These are phyloP conservation scores for Zostera marina DNA, from an alignment of 116 monocot species.

Conservation along the genomic window DNA sequence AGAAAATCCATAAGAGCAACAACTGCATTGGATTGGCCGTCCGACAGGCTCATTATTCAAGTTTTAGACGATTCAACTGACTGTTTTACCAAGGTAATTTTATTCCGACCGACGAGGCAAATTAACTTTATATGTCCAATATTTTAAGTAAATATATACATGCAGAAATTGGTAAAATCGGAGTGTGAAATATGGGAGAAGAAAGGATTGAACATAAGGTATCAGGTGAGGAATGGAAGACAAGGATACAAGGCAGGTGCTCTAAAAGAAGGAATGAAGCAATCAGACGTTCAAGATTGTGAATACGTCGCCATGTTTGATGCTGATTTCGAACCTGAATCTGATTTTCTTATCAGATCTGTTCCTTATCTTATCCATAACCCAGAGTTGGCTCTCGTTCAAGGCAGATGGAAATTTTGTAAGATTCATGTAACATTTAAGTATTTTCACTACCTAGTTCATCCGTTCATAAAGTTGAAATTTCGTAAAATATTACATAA, in stretches of 20 bases:
- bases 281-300: constrained; percentile 15
- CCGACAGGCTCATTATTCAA: constrained; percentile 41
- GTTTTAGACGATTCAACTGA: constrained; percentile 70
- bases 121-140: no score
- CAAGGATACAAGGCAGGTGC: constrained; percentile 34
- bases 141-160: no score
- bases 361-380: constrained; percentile 24
- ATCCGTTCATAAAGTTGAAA: neutral
- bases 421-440: neutral
- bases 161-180: constrained; percentile 12
- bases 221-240: constrained; percentile 15
- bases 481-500: no score
- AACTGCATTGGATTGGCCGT: constrained; percentile 39
- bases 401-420: constrained; percentile 66
- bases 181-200: constrained; percentile 16
- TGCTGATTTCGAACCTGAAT: constrained; percentile 30
- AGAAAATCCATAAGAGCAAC: constrained; percentile 44
- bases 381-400: constrained; percentile 26
- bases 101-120: no score
- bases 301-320: constrained; percentile 33
- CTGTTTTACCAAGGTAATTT: constrained; percentile 18
- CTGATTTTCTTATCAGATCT: constrained; percentile 15
- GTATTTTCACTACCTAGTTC: neutral
- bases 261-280: constrained; percentile 22
- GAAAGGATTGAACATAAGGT: constrained; percentile 19